These are phyloP conservation scores for Linaria vulgaris DNA, from an alignment of 257 asterid genomes.

Conservation along the genomic window DNA sequence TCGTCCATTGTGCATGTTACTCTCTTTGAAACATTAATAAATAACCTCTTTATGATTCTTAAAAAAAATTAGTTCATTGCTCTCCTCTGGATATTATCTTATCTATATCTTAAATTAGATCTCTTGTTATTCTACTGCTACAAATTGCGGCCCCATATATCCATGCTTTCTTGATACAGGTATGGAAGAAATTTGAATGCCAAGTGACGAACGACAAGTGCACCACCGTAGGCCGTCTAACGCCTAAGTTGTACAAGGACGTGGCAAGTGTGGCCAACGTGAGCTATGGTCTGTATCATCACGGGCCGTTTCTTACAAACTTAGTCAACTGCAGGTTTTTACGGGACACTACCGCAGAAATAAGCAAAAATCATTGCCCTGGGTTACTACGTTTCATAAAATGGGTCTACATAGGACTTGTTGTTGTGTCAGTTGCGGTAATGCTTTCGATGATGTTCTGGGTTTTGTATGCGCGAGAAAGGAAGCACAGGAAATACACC, in stretches of 20 bases:
- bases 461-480: constrained; percentile 77
- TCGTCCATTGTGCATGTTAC: too few relatives aligned
- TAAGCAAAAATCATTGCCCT: constrained; percentile 63
- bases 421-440: constrained; percentile 65
- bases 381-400: constrained; percentile 44
- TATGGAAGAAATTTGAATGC: constrained; percentile 70
- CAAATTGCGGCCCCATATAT: too few relatives aligned
- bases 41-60: too few relatives aligned
- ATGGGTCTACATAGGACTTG: constrained; percentile 71
- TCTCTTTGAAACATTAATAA: too few relatives aligned
- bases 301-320: constrained; percentile 62
- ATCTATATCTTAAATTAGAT: too few relatives aligned
- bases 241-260: constrained; percentile 64
- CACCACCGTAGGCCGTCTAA: constrained; percentile 70
- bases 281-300: constrained; percentile 63
- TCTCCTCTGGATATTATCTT: too few relatives aligned
- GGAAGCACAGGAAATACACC: constrained; percentile 77
- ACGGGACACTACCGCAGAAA: constrained; percentile 54
- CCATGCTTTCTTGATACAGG: constrained; percentile 37
- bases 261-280: constrained; percentile 65
- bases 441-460: constrained; percentile 73
- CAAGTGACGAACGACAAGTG: constrained; percentile 50
- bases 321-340: constrained; percentile 73
- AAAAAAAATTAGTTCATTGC: too few relatives aligned
- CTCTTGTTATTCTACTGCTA: too few relatives aligned